A percentile compares a stretch with the other conserved stretches of the same genome.
Conservation (phyloP, 2,329 filamentous ascomycete species). For the Colletotrichum sp. region DNA sequence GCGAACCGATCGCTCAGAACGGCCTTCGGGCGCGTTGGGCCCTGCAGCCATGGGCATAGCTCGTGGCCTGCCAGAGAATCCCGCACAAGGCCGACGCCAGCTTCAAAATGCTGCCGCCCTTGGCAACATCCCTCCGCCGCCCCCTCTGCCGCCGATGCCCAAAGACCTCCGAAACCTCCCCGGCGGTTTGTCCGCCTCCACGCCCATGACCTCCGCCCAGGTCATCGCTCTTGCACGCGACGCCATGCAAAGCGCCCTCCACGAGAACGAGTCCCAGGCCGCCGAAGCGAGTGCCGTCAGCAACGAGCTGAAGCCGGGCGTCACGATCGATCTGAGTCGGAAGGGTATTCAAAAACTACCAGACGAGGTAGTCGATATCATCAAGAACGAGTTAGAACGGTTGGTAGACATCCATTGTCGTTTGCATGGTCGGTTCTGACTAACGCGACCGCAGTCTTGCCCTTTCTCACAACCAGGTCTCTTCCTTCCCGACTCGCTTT, state of each 20-base stretch:
- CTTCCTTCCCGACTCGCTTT: constrained; percentile 72
- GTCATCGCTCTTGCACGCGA: constrained; percentile 70
- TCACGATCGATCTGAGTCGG: constrained; percentile 80
- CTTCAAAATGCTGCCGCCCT: constrained; percentile 41
- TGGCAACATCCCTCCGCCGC: constrained; percentile 44
- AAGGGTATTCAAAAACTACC: constrained; percentile 75
- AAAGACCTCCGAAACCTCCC: constrained; percentile 49
- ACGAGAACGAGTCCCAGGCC: constrained; percentile 68
- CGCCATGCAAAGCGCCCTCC: constrained; percentile 70
- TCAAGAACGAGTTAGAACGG: constrained; percentile 77
- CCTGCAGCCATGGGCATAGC: constrained; percentile 37
- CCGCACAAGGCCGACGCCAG: constrained; percentile 40
- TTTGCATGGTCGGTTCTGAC: background rate
- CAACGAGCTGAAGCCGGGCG: constrained; percentile 69
- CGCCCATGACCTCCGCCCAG: constrained; percentile 63
- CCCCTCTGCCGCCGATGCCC: constrained; percentile 52
- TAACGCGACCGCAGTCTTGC: constrained; percentile 62
- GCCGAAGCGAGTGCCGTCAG: constrained; percentile 65
- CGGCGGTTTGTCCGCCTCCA: constrained; percentile 52
- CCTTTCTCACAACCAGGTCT: constrained; percentile 79
- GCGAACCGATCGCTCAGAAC: constrained; percentile 23
- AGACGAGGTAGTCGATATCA: constrained; percentile 76
- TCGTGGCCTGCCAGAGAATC: constrained; percentile 46
- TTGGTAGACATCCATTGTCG: constrained; percentile 38
- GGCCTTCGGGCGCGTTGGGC: constrained; percentile 31